A percentile compares a stretch with the other conserved stretches of the same genome.
Evolutionary conservation across 2,329 filamentous ascomycete genomes (phyloP).

Genomic region (Fusarium armeniacum): DNA sequence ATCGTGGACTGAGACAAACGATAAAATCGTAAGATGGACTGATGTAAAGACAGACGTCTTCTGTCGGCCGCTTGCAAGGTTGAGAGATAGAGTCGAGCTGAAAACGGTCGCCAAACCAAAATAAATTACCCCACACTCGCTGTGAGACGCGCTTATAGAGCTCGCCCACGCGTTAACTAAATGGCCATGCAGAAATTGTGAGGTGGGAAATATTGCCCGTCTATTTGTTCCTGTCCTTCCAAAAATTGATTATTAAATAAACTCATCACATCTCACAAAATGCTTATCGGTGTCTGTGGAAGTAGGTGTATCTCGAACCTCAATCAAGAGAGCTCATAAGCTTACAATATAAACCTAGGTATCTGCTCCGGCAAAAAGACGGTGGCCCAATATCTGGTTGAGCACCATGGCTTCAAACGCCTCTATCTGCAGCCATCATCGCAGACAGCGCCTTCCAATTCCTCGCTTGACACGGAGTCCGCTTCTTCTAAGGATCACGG

Average conservation of each 20-base stretch:
- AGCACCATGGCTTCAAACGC: conserved; percentile 84
- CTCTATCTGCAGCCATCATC: conserved; percentile 67
- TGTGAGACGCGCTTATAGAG: conserved; percentile 34
- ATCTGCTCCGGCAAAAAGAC: conserved; percentile 95
- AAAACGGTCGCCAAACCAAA: background rate
- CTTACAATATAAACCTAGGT: conserved; percentile 64
- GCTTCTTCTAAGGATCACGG: conserved; percentile 26
- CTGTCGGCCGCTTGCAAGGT: conserved; percentile 22
- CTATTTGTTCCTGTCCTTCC: background rate
- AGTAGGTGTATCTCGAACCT: conserved; percentile 60
- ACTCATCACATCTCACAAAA: conserved; percentile 53
- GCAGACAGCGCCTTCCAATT: conserved; percentile 19
- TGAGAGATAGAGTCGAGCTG: background rate
- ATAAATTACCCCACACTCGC: conserved; percentile 36
- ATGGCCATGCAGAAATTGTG: conserved; percentile 22
- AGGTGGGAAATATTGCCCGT: conserved; percentile 7
- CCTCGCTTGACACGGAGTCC: conserved; percentile 19
- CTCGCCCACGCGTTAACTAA: conserved; percentile 36
- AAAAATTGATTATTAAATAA: conserved; percentile 2
- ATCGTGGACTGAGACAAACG: conserved; percentile 5
- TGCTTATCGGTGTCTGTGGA: conserved; percentile 84
- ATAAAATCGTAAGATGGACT: conserved; percentile 18
- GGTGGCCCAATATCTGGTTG: conserved; percentile 87
- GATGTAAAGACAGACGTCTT: conserved; percentile 30
- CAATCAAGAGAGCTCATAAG: conserved; percentile 10